phyloP scores from a whole-genome alignment of 805 yeast genomes.

The Naumovozyma baii region DNA sequence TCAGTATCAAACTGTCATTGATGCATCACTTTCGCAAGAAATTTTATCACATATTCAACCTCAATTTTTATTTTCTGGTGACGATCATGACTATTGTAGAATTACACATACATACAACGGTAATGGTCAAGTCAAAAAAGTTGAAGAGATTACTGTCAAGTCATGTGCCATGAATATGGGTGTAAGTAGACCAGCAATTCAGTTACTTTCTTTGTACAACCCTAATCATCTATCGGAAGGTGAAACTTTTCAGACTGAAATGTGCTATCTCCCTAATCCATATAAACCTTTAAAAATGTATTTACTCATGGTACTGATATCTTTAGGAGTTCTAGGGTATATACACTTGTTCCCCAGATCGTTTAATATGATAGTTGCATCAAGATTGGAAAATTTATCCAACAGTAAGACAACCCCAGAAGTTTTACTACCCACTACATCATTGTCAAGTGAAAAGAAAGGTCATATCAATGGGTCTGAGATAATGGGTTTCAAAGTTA shows the following conservation, averaged over 20 bases:
- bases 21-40: constrained; percentile 45
- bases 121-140: constrained; percentile 20
- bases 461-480: background rate
- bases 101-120: constrained; percentile 40
- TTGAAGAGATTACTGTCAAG: constrained; percentile 79
- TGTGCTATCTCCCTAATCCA: constrained; percentile 53
- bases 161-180: constrained; percentile 93
- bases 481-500: background rate
- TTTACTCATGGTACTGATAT: constrained; percentile 16
- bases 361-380: constrained; percentile 14
- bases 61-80: constrained; percentile 71
- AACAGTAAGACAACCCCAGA: background rate
- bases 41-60: constrained; percentile 58
- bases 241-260: constrained; percentile 31
- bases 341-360: constrained; percentile 24
- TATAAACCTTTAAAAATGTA: constrained; percentile 36
- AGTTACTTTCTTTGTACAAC: constrained; percentile 58
- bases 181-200: constrained; percentile 74
- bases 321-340: constrained; percentile 13
- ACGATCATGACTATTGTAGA: constrained; percentile 94
- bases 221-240: constrained; percentile 23
- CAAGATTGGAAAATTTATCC: constrained; percentile 5
- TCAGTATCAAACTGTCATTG: constrained; percentile 88
- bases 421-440: background rate
- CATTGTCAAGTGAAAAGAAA: background rate